Base-by-base conservation (phyloP, 352 stramenopile genomes). In the Phytophthora sansomeana region DNA sequence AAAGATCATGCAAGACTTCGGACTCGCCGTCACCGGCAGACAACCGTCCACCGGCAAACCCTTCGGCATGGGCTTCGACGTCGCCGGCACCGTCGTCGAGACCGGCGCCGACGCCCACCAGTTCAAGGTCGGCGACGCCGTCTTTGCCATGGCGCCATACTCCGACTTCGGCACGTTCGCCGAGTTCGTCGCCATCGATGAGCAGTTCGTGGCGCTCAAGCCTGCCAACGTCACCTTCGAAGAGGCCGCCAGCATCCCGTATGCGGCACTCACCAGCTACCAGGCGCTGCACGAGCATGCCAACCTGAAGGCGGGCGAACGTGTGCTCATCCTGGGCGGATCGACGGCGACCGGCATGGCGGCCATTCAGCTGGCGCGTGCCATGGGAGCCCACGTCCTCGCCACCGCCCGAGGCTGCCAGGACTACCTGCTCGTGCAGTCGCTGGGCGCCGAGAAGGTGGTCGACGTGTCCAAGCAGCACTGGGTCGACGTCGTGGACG, bases 321-420 rank as follows among this genome's bases (percentile, higher is more conserved):
- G 57, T 28, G 64, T 92, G 52, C 63, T 93, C 6, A 59, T 93
- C n/a, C 75, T 91, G 39, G 82, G 82, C 9, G 83, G 85, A 43
- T 43, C 36, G 36, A 43, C 36, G 9, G 36, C 36, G 16, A 43
- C 36, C 1, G 87, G 87, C 14, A 60, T 81, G 10, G 76, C 83
- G 21, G 87, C 72, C 11, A 48, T 92, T 24, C 81, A 93, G 46
- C 50, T 95, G 50, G 85, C 83, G 30, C 77, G 81, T n/a, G 86
- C 69, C 5, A 44, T 89, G 28, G 78, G 78, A 39, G 83, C 80
- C 21, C 52, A 72, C 19, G 71, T 83, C n/a, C 66, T 87, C 53
- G 73, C 89, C 17, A 87, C 78, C 2, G 77, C 88, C 65, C 85
- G 75, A 44, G 87, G 70, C 30, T 73, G 67, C 26, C 85, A 86